These are phyloP conservation scores for Nothophaeocryptopus gaeumannii DNA, from an alignment of 2,329 filamentous ascomycete species.

Conservation along the genomic window DNA sequence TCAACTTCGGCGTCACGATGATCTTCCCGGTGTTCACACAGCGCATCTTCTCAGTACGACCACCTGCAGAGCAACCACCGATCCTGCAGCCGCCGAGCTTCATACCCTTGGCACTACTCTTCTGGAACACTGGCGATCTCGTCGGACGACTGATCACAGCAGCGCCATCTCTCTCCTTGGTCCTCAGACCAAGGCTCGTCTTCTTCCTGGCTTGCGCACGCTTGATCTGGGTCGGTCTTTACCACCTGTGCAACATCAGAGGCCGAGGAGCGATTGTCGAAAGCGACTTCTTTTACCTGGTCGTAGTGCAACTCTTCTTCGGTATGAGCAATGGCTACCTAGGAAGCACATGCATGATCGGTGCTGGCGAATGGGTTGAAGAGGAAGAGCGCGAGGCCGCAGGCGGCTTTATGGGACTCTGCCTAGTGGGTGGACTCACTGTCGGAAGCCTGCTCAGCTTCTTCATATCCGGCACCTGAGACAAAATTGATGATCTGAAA, in stretches of 20 bases:
- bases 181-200: slow-evolving; percentile 62
- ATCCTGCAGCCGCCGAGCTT: slow-evolving; percentile 74
- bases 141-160: slow-evolving; percentile 68
- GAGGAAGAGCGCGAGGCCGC: slow-evolving; percentile 81
- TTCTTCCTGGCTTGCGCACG: slow-evolving; percentile 67
- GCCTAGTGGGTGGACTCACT: slow-evolving; percentile 79
- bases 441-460: slow-evolving; percentile 90
- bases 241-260: slow-evolving; percentile 83
- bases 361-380: slow-evolving; percentile 75
- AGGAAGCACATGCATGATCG: slow-evolving; percentile 88
- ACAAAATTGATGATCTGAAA: not conserved
- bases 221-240: slow-evolving; percentile 73
- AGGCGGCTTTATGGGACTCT: slow-evolving; percentile 90
- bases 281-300: slow-evolving; percentile 85
- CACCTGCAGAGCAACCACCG: slow-evolving; percentile 46
- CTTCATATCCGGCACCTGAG: slow-evolving; percentile 51
- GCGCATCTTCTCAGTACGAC: slow-evolving; percentile 43
- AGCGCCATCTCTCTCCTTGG: slow-evolving; percentile 55
- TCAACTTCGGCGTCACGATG: slow-evolving; percentile 85
- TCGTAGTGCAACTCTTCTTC: slow-evolving; percentile 78
- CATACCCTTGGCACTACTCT: slow-evolving; percentile 83
- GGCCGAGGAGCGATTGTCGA: slow-evolving; percentile 69
- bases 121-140: slow-evolving; percentile 91
- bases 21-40: slow-evolving; percentile 88
- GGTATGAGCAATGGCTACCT: slow-evolving; percentile 85